Conservation (phyloP, 1,139 yeast species). For the Magnusiomyces tetraspermus region DNA sequence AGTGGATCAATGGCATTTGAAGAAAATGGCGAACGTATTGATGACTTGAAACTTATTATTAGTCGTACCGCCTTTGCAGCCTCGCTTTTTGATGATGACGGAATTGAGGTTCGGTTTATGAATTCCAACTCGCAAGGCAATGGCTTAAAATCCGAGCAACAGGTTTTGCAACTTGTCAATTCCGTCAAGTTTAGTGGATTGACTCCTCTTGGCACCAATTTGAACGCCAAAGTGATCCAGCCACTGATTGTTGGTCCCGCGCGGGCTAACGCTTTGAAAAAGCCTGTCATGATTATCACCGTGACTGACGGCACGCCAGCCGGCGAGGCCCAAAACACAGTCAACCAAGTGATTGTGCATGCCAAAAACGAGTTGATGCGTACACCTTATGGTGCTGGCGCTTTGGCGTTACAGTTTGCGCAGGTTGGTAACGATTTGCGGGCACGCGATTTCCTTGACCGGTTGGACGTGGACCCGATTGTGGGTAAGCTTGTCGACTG, state of each 20-base stretch:
- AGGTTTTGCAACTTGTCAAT: slow-evolving; percentile 24
- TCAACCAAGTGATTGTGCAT: slow-evolving; percentile 25
- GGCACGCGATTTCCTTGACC: slow-evolving; percentile 29
- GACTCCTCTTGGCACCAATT: slow-evolving; percentile 30
- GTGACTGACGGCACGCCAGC: slow-evolving; percentile 33
- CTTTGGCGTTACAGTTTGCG: slow-evolving; percentile 31
- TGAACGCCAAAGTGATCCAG: slow-evolving; percentile 26
- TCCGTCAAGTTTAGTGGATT: slow-evolving; percentile 27
- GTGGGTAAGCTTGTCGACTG: slow-evolving; percentile 31
- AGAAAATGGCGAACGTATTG: slow-evolving; percentile 33
- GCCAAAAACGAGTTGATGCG: slow-evolving; percentile 23
- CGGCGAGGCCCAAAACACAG: slow-evolving; percentile 25
- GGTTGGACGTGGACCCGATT: slow-evolving; percentile 26
- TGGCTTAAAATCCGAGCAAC: slow-evolving; percentile 24
- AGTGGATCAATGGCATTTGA: slow-evolving; percentile 33
- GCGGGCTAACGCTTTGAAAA: slow-evolving; percentile 21
- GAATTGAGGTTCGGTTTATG: slow-evolving; percentile 30
- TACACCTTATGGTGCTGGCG: slow-evolving; percentile 27
- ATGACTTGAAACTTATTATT: slow-evolving; percentile 29
- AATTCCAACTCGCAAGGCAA: slow-evolving; percentile 27
- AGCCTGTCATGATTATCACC: slow-evolving; percentile 29
- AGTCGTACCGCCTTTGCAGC: slow-evolving; percentile 30
- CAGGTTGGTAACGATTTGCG: slow-evolving; percentile 31
- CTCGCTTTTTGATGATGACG: slow-evolving; percentile 30
- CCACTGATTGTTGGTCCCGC: slow-evolving; percentile 29